A percentile compares a stretch with the other conserved stretches of the same genome.
phyloP scores from a whole-genome alignment of 495 filamentous ascomycete species.

The Aspergillus haitiensis region DNA sequence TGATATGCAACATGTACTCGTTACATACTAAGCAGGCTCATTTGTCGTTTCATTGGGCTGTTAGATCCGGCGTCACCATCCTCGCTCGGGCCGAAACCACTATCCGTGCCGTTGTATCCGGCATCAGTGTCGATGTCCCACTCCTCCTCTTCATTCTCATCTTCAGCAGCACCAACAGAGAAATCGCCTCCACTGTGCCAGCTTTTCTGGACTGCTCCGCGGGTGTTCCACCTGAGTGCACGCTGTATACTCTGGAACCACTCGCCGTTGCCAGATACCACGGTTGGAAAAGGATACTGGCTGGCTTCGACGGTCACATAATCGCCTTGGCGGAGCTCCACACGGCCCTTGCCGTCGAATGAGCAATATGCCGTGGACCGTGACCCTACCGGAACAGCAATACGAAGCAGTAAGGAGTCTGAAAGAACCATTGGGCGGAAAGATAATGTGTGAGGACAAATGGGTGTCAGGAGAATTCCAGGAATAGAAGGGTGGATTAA shows the following conservation, averaged over 20 bases:
- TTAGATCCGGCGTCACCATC: constrained; percentile 61
- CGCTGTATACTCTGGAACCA: constrained; percentile 94
- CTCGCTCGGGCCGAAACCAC: constrained; percentile 55
- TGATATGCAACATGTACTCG: constrained; percentile 1
- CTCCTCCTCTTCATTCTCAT: constrained; percentile 46
- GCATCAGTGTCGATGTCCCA: constrained; percentile 83
- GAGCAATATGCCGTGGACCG: constrained; percentile 92
- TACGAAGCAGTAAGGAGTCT: constrained; percentile 84
- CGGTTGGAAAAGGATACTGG: constrained; percentile 94
- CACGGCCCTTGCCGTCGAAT: constrained; percentile 93
- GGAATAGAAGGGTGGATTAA: constrained; percentile 97
- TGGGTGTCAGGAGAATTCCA: constrained; percentile 94
- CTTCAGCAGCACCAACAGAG: constrained; percentile 33
- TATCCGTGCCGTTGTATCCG: constrained; percentile 53
- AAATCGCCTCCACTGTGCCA: constrained; percentile 54
- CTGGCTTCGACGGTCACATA: constrained; percentile 92
- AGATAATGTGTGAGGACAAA: constrained; percentile 94
- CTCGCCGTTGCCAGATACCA: constrained; percentile 71
- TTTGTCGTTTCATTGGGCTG: constrained; percentile 66
- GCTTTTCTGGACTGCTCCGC: constrained; percentile 81
- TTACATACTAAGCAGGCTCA: constrained; percentile 59
- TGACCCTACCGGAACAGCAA: constrained; percentile 78
- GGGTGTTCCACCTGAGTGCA: constrained; percentile 89
- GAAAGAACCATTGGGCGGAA: constrained; percentile 99
- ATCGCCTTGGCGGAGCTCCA: constrained; percentile 89